phyloP scores from a whole-genome alignment of 441 rosid species.

The Manihot esculenta region DNA sequence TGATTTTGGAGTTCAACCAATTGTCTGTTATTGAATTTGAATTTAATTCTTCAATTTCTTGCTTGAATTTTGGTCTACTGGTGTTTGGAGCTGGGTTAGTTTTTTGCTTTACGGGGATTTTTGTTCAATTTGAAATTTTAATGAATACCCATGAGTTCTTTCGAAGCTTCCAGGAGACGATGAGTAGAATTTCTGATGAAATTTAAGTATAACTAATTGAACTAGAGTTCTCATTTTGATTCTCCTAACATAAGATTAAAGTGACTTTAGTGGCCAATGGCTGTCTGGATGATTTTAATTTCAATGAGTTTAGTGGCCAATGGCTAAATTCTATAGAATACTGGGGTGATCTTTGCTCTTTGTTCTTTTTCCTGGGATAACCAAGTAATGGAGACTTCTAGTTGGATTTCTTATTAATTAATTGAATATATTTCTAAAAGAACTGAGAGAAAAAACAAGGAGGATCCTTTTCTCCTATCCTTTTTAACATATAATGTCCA shows the following conservation, averaged over 20 bases:
- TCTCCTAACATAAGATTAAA: background rate
- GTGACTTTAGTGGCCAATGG: background rate
- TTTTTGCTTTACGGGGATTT: background rate
- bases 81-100: constrained; percentile 1
- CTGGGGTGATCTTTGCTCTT: background rate
- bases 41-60: constrained; percentile 5
- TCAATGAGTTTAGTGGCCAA: background rate
- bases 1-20: background rate
- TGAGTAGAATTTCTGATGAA: background rate
- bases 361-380: background rate
- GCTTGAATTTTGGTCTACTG: constrained; percentile 1
- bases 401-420: background rate
- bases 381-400: background rate
- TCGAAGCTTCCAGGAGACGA: background rate
- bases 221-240: background rate
- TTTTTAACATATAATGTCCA: background rate
- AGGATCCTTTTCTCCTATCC: background rate
- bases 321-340: background rate
- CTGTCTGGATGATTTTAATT: background rate
- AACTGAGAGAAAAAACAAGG: background rate
- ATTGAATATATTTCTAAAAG: background rate
- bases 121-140: background rate
- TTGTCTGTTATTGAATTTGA: background rate
- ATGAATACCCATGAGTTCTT: background rate
- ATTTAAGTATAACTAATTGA: background rate